A percentile compares a stretch with the other conserved stretches of the same genome.
These are phyloP conservation scores for Knoxdaviesia capensis DNA, from an alignment of 2,329 filamentous ascomycete species.

Conservation along the genomic window DNA sequence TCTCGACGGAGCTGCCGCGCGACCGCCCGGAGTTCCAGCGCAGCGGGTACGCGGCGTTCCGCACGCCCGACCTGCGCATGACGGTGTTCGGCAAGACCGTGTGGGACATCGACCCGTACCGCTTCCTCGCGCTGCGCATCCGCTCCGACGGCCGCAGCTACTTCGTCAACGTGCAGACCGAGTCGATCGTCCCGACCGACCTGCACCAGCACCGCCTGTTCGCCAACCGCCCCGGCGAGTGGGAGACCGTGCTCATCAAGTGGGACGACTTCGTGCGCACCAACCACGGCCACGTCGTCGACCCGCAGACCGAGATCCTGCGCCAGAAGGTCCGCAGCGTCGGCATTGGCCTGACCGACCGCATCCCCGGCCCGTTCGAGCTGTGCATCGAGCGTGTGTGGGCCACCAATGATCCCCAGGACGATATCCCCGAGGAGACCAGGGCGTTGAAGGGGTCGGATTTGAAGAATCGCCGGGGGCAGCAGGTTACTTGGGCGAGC, in stretches of 20 bases:
- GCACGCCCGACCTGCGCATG: slow-evolving; percentile 54
- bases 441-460: slow-evolving; percentile 2
- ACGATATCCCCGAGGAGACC: slow-evolving; percentile 2
- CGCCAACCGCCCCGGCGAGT: slow-evolving; percentile 57
- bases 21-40: slow-evolving; percentile 56
- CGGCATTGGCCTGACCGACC: slow-evolving; percentile 75
- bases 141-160: slow-evolving; percentile 85
- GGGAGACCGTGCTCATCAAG: slow-evolving; percentile 87
- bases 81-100: slow-evolving; percentile 72
- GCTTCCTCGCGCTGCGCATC: slow-evolving; percentile 69
- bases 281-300: slow-evolving; percentile 77
- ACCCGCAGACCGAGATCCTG: slow-evolving; percentile 81
- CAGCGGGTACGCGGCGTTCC: slow-evolving; percentile 76
- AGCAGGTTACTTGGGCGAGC: slow-evolving; percentile 5
- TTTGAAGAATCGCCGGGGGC: slow-evolving; percentile 4
- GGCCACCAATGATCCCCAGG: slow-evolving; percentile 49
- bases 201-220: slow-evolving; percentile 87
- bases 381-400: slow-evolving; percentile 71
- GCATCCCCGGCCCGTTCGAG: slow-evolving; percentile 74
- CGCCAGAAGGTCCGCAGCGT: slow-evolving; percentile 70
- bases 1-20: slow-evolving; percentile 66
- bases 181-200: slow-evolving; percentile 84
- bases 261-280: slow-evolving; percentile 91
- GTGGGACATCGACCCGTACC: slow-evolving; percentile 82
- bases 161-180: slow-evolving; percentile 88